Percentiles rank a stretch among this genome's conserved stretches.
phyloP scores from a whole-genome alignment of 257 asterid species.

The Nicotiana noctiflora region DNA sequence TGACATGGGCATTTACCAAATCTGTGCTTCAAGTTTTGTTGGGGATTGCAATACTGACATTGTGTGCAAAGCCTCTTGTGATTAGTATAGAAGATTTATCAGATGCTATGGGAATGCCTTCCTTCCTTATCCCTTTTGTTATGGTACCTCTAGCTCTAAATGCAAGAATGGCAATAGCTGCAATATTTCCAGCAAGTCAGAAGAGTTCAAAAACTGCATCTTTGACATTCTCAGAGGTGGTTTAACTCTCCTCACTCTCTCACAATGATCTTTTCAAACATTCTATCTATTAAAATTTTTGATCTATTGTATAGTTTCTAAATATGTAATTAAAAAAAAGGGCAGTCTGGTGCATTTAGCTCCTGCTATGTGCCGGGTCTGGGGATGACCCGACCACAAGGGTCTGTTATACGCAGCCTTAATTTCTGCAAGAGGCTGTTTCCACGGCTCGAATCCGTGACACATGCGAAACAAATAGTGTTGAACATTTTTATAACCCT shows the following conservation, averaged over 20 bases:
- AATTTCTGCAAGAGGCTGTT: too few species aligned
- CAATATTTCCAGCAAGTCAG: constrained; percentile 47
- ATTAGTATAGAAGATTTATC: constrained; percentile 34
- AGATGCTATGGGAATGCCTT: constrained; percentile 29
- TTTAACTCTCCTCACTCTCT: constrained; percentile 9
- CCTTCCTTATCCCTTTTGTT: constrained; percentile 54
- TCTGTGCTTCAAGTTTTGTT: constrained; percentile 31
- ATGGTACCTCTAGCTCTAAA: constrained; percentile 49
- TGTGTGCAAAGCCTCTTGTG: constrained; percentile 50
- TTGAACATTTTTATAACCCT: background rate
- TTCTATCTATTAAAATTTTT: background rate
- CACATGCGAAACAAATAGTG: background rate
- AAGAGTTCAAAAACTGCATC: constrained; percentile 47
- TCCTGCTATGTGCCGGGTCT: too few species aligned
- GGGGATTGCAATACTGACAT: constrained; percentile 40
- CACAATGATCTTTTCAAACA: background rate
- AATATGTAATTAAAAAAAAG: too few species aligned
- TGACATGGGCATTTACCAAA: constrained; percentile 22
- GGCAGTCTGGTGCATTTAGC: too few species aligned
- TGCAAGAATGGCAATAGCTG: constrained; percentile 36
- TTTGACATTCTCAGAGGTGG: constrained; percentile 82
- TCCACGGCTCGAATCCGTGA: too few species aligned
- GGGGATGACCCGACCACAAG: too few species aligned
- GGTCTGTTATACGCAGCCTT: too few species aligned
- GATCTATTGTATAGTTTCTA: too few species aligned